Conservation (phyloP, 768 basidiomycete species). For the Suillus subalutaceus region DNA sequence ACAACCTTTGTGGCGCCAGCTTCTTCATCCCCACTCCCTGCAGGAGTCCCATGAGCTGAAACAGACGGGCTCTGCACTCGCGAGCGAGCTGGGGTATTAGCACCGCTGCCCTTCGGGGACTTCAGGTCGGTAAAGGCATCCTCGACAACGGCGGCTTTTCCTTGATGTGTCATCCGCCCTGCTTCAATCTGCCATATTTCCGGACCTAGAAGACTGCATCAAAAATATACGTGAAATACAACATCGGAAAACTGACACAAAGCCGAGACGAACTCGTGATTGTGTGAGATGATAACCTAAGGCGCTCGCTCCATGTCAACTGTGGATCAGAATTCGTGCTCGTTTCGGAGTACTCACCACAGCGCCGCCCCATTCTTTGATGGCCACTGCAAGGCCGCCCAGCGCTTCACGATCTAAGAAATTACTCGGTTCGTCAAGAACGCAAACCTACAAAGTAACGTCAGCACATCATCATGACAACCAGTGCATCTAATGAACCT, state of each 20-base stretch:
- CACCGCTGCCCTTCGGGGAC: constrained; percentile 69
- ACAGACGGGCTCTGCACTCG: constrained; percentile 69
- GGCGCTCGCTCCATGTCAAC: constrained; percentile 18
- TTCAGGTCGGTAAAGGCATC: constrained; percentile 77
- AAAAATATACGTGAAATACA: constrained; percentile 15
- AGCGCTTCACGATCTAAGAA: constrained; percentile 97
- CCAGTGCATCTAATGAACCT: constrained; percentile 48
- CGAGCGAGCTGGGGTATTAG: constrained; percentile 73
- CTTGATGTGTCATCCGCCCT: constrained; percentile 84
- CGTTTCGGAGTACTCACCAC: constrained; percentile 54
- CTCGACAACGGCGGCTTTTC: constrained; percentile 84
- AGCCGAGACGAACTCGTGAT: constrained; percentile 83
- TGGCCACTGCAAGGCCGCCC: constrained; percentile 92
- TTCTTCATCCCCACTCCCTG: constrained; percentile 78
- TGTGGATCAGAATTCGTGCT: constrained; percentile 18
- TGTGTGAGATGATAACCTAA: constrained; percentile 95
- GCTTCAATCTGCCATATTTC: constrained; percentile 95
- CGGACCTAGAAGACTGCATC: constrained; percentile 52
- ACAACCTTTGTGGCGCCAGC: constrained; percentile 42
- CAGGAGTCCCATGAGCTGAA: constrained; percentile 75
- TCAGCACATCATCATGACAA: constrained; percentile 11
- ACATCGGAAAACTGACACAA: constrained; percentile 58
- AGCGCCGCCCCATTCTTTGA: constrained; percentile 92
- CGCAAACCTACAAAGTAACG: constrained; percentile 52
- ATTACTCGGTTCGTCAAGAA: constrained; percentile 92